Conservation (phyloP, 2,329 filamentous ascomycete genomes). For the Talaromyces sp. region DNA sequence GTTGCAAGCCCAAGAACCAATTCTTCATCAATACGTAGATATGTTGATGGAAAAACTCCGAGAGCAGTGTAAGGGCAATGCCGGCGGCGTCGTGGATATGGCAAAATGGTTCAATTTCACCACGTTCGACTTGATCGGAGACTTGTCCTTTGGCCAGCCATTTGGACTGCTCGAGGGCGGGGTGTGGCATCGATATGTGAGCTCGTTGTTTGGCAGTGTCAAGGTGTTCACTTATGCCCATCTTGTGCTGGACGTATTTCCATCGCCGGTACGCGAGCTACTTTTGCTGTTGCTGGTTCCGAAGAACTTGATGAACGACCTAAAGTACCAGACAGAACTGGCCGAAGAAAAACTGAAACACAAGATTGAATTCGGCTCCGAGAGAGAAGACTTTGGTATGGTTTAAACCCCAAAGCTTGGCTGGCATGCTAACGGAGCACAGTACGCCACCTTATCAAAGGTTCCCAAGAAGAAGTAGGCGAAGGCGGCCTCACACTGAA, state of each 20-base stretch:
- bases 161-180: slow-evolving; percentile 33
- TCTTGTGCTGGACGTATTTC: not conserved
- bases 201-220: slow-evolving; percentile 21
- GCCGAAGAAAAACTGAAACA: slow-evolving; percentile 17
- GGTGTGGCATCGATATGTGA: slow-evolving; percentile 35
- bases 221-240: not conserved
- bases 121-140: slow-evolving; percentile 38
- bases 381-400: slow-evolving; percentile 18
- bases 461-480: slow-evolving; percentile 10
- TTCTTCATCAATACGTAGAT: slow-evolving; percentile 17
- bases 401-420: not conserved
- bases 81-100: slow-evolving; percentile 21
- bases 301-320: slow-evolving; percentile 14
- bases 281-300: slow-evolving; percentile 11
- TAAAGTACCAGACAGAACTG: slow-evolving; percentile 12
- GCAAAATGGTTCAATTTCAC: slow-evolving; percentile 30
- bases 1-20: slow-evolving; percentile 19
- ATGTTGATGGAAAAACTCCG: slow-evolving; percentile 19
- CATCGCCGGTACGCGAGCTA: not conserved
- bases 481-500: slow-evolving; percentile 12
- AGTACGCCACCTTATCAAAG: slow-evolving; percentile 17
- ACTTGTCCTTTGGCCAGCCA: slow-evolving; percentile 35
- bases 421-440: not conserved
- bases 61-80: not conserved
- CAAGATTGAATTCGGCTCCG: slow-evolving; percentile 12